Base-by-base conservation (phyloP, 768 basidiomycete species). In the Xerocomellus dryophilus region DNA sequence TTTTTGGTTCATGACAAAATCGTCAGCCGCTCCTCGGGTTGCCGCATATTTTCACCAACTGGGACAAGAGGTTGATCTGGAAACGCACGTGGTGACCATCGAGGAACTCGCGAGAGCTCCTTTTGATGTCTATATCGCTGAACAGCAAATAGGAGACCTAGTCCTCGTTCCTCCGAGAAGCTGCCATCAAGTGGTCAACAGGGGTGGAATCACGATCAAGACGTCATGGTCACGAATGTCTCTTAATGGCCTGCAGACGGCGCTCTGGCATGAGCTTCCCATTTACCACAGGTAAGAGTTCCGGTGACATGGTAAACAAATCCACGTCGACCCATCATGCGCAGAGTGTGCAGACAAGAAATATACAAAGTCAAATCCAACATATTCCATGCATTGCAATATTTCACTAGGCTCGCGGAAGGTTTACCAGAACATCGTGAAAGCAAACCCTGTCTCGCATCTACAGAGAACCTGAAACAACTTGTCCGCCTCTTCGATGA, bases 171-270 rank as follows among this genome's bases (percentile, higher is more conserved):
- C 91, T 15, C 86, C 88, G 21, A 76, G 86, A 56, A 86, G 86
- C 57, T 89, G 85, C 51, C 91, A 93, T 69, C 91, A 93, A 66
- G 90, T 92, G 4, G 77, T 93, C 23, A 93, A 93, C 60, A 72
- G 73, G 44, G 88, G 91, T 21, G 90, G 91, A 12, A 78, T 93
- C 21, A 90, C 88, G 0, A 75, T 92, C 66, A 93, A 93, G 70
- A 83, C 84, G 5, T 87, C 88, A 1, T 93, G 91, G 91, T 92
- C 90, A 1, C 76, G 91, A 43, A 92, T 93, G 89, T 86, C 88
- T 7, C 61, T 87, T 25, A 66, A 72, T 43, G 85, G 88, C 4
- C 66, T 90, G 14, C 66, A 68, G 38, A 73, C 76, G 1, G 86
- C 90, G 3, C 74, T 87, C 31, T 79, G 82, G 61, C 80, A 87